Evolutionary conservation across 352 stramenopile species (phyloP).

Genomic region (Globisporangium takayamanum): DNA sequence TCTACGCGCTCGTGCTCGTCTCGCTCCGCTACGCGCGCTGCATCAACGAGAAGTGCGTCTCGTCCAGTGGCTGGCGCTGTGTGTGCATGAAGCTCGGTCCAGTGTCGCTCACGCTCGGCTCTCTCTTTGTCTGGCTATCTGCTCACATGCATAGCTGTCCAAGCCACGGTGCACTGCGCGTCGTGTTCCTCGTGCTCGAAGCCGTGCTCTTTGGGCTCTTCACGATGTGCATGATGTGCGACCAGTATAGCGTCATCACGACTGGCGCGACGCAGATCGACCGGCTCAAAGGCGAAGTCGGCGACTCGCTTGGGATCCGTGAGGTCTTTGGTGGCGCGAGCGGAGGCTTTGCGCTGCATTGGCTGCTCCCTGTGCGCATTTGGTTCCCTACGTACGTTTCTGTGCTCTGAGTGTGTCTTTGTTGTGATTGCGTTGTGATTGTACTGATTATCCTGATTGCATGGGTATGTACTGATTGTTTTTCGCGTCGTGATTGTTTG

Average conservation of each 20-base stretch:
- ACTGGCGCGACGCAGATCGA: constrained; percentile 97
- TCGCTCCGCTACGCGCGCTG: constrained; percentile 85
- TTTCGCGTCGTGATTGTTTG: neutral
- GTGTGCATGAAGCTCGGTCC: neutral
- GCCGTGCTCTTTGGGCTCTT: constrained; percentile 97
- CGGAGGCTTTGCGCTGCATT: constrained; percentile 58
- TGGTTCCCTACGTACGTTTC: constrained; percentile 74
- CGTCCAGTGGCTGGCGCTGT: neutral
- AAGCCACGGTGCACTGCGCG: constrained; percentile 62
- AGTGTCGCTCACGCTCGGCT: neutral
- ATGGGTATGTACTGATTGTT: constrained; percentile 3
- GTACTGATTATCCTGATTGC: neutral
- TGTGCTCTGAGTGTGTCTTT: neutral
- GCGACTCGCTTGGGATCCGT: constrained; percentile 65
- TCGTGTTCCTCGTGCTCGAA: constrained; percentile 86
- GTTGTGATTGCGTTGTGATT: neutral
- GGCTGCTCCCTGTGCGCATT: constrained; percentile 82
- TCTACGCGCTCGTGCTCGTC: constrained; percentile 93
- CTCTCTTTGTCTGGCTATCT: neutral
- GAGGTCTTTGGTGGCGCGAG: constrained; percentile 75
- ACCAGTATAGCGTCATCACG: constrained; percentile 96
- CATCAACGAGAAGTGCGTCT: constrained; percentile 73
- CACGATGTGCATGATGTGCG: constrained; percentile 98
- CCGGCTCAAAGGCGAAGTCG: constrained; percentile 89
- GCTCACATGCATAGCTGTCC: constrained; percentile 36